Base-by-base conservation (phyloP, 176 grass and related monocot species). In the Aegilops bicornis region DNA sequence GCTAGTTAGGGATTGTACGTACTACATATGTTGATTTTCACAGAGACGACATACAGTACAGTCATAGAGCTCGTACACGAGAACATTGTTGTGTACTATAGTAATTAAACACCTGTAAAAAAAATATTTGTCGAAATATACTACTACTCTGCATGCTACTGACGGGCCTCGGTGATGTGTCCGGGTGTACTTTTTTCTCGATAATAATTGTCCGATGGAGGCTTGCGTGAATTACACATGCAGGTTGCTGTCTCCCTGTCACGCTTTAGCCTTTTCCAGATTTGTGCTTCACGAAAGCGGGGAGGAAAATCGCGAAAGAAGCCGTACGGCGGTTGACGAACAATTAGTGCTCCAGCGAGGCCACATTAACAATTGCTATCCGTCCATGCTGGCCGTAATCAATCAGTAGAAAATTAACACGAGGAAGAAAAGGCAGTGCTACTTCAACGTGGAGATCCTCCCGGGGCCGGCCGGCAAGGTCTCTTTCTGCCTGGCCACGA, bases 251-350 rank as follows among this genome's bases (percentile, higher is more conserved):
- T 87, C 77, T 42, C 62, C 30, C 81, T 69, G 81, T 91, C 81
- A 32, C 69, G 69, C 81, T 87, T 91, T 69, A 91, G 70, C 13
- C 60, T 90, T 87, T 82, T 72, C 68, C 50, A 68, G 58, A 80
- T 80, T 61, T 87, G 81, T 76, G 69, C 66, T 61, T 80, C 61
- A 87, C 81, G 89, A 87, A 87, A 87, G 15, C 67, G 5, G 66
- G 72, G 59, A 16, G 35, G 69, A 32, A 32, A 75, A 76, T 76
- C 43, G 24, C 37, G 8, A 66, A 66, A 25, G 29, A 7, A 30
- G 11, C 29, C 1, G 35, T 70, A 12, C 36, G 3, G 52, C n/a
- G 11, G 35, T 78, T 33, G 35, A 79, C 23, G 17, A 75, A 50
- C 17, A 71, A 47, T 62, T 6, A 72, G 73, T 17, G 2, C 72